Conservation (phyloP, 345 rosid species). For the Draba incana region DNA sequence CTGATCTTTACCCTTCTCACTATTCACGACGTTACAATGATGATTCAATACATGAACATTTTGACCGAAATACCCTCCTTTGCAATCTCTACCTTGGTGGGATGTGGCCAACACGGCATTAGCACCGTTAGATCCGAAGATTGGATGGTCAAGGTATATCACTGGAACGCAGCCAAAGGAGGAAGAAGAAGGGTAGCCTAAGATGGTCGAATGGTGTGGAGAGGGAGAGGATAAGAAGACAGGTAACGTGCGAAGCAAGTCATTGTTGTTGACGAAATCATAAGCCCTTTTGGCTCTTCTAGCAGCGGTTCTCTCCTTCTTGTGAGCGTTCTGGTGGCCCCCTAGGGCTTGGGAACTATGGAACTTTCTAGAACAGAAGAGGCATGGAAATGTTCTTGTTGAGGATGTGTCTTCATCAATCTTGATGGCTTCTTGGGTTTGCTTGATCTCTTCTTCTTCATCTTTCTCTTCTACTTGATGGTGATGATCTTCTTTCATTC, state of each 20-base stretch:
- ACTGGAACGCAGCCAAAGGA: slow-evolving; percentile 45
- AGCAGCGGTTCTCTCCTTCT: slow-evolving; percentile 79
- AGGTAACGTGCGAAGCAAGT: slow-evolving; percentile 41
- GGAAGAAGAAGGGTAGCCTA: slow-evolving; percentile 56
- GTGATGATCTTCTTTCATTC: slow-evolving; percentile 33
- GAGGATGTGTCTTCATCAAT: slow-evolving; percentile 36
- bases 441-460: slow-evolving; percentile 43
- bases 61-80: slow-evolving; percentile 43
- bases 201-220: slow-evolving; percentile 47
- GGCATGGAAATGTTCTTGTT: slow-evolving; percentile 67
- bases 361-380: slow-evolving; percentile 82
- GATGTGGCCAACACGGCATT: slow-evolving; percentile 33
- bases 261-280: slow-evolving; percentile 46
- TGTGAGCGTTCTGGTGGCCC: slow-evolving; percentile 97
- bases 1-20: slow-evolving; percentile 45
- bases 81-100: slow-evolving; percentile 42
- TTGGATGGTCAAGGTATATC: slow-evolving; percentile 20
- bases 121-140: slow-evolving; percentile 45
- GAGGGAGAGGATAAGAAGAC: slow-evolving; percentile 43
- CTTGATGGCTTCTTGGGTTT: slow-evolving; percentile 36
- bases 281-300: slow-evolving; percentile 68
- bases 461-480: slow-evolving; percentile 40
- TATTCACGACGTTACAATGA: slow-evolving; percentile 25
- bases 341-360: slow-evolving; percentile 93
- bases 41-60: slow-evolving; percentile 30